Percentiles rank a stretch among this genome's conserved stretches.
Conservation (phyloP, 805 yeast species). For the Vanderwaltozyma polyspora region DNA sequence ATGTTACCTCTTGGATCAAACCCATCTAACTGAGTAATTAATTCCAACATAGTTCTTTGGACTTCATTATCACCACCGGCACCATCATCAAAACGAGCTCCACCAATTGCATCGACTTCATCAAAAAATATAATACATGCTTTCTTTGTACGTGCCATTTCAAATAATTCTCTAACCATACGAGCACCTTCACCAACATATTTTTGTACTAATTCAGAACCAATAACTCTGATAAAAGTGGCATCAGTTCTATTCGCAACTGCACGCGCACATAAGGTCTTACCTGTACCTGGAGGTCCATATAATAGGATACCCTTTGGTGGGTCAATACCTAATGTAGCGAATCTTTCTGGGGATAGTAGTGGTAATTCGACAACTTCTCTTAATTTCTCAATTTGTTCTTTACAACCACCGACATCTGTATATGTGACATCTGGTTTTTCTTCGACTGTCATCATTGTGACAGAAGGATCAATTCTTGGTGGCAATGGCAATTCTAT, state of each 20-base stretch:
- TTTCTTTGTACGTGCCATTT: constrained; percentile 97
- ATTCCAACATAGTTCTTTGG: constrained; percentile 96
- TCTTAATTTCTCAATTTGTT: constrained; percentile 90
- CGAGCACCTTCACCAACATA: constrained; percentile 99
- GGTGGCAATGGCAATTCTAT: constrained; percentile 97
- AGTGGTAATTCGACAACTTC: constrained; percentile 94
- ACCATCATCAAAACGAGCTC: constrained; percentile 99
- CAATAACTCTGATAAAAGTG: constrained; percentile 94
- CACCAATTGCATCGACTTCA: constrained; percentile 98
- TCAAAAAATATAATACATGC: constrained; percentile 97
- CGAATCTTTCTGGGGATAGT: constrained; percentile 92
- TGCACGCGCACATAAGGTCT: constrained; percentile 96
- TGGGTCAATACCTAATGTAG: constrained; percentile 94
- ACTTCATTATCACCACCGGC: constrained; percentile 99
- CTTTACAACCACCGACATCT: constrained; percentile 98
- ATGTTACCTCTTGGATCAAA: constrained; percentile 98
- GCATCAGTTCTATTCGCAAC: constrained; percentile 99
- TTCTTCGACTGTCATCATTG: constrained; percentile 99
- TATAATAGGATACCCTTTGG: constrained; percentile 94
- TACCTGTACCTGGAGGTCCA: constrained; percentile 99
- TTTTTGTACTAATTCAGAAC: constrained; percentile 95
- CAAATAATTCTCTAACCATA: constrained; percentile 97
- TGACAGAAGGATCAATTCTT: constrained; percentile 91
- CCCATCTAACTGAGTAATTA: constrained; percentile 95
- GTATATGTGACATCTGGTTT: constrained; percentile 98